These are phyloP conservation scores for Biancaea sappan DNA, from an alignment of 306 rosid genomes.

Conservation along the genomic window DNA sequence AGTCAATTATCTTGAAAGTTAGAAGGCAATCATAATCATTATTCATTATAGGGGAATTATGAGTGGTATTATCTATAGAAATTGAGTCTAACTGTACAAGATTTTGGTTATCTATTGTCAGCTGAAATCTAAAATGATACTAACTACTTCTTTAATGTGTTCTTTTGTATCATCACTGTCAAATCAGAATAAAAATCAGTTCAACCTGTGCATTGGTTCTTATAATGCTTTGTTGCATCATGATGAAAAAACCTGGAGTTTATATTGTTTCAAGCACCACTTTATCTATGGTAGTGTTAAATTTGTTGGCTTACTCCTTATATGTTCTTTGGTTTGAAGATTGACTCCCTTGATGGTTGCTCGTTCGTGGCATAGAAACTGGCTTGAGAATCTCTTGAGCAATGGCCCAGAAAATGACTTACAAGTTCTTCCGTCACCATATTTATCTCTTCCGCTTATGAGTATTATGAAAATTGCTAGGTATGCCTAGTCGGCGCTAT, in stretches of 20 bases:
- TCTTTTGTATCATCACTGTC: conserved; percentile 6
- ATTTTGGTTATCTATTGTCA: background rate
- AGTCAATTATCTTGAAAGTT: background rate
- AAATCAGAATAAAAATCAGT: background rate
- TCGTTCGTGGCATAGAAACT: conserved; percentile 81
- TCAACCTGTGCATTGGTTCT: conserved; percentile 9
- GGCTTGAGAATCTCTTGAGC: conserved; percentile 81
- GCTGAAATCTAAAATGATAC: background rate
- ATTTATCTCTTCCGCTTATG: conserved; percentile 85
- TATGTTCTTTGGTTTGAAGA: conserved; percentile 53
- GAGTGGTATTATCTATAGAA: background rate
- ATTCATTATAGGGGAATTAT: background rate
- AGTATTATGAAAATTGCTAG: conserved; percentile 88
- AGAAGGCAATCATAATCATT: background rate
- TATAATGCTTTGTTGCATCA: conserved; percentile 19
- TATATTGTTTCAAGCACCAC: background rate
- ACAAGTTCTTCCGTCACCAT: conserved; percentile 71
- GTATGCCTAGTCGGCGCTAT: conserved; percentile 42
- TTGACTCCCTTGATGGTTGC: conserved; percentile 94
- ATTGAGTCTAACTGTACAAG: background rate
- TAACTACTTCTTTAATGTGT: background rate
- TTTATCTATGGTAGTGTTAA: conserved; percentile 19
- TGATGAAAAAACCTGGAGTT: background rate
- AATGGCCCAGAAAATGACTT: conserved; percentile 50
- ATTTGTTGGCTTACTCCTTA: conserved; percentile 19